phyloP scores from a whole-genome alignment of 306 rosid species.

The Citrullus amarus region DNA sequence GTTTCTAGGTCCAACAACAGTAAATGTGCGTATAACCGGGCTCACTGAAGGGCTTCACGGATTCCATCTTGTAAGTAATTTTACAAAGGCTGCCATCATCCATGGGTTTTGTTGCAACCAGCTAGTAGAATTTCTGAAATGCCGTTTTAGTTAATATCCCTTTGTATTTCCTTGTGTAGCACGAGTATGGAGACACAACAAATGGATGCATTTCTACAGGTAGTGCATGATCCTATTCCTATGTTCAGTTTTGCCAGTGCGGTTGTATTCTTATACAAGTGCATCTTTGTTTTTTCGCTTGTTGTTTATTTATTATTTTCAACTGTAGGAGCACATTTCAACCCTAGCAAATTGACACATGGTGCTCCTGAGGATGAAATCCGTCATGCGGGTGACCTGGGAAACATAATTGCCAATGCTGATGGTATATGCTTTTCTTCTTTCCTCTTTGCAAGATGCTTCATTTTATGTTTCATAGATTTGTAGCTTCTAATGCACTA shows the following conservation, averaged over 20 bases:
- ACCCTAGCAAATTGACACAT: conserved; percentile 55
- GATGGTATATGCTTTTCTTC: conserved; percentile 31
- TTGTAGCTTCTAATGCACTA: not conserved
- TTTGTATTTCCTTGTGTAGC: conserved; percentile 35
- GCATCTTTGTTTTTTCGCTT: not conserved
- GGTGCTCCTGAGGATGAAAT: conserved; percentile 88
- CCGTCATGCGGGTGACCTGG: conserved; percentile 99
- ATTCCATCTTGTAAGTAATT: conserved; percentile 65
- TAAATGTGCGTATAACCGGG: conserved; percentile 70
- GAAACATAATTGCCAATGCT: conserved; percentile 82
- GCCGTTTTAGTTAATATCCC: not conserved
- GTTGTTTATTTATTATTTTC: not conserved
- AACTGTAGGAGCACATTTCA: conserved; percentile 71
- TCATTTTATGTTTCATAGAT: not conserved
- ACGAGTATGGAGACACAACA: conserved; percentile 92
- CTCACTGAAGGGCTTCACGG: conserved; percentile 85
- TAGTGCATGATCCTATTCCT: conserved; percentile 7
- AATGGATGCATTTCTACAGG: conserved; percentile 97
- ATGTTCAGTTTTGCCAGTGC: not conserved
- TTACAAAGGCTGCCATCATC: conserved; percentile 7
- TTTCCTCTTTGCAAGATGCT: not conserved
- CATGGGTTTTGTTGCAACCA: not conserved
- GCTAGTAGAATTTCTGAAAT: not conserved
- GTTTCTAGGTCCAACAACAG: conserved; percentile 69
- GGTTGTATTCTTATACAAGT: not conserved